These are phyloP conservation scores for Aureobasidium sp. DNA, from an alignment of 2,329 filamentous ascomycete species.

Conservation along the genomic window DNA sequence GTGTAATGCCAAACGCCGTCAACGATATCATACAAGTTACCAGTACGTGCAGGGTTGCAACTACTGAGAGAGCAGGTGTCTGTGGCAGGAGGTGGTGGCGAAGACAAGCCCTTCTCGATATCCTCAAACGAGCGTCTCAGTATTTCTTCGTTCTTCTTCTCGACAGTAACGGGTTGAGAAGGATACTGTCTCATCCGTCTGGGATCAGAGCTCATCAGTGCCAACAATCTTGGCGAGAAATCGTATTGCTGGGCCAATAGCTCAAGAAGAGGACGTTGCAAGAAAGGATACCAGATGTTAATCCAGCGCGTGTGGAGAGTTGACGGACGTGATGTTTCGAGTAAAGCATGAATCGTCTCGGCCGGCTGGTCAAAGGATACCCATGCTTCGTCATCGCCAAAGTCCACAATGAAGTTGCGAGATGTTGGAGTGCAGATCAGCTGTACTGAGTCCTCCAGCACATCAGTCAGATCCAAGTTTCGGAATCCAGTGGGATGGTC, in stretches of 20 bases:
- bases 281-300: conserved; percentile 63
- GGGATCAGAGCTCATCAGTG: conserved; percentile 56
- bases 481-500: conserved; percentile 31
- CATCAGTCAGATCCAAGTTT: conserved; percentile 47
- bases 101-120: conserved; percentile 28
- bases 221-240: conserved; percentile 60
- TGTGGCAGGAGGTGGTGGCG: conserved; percentile 18
- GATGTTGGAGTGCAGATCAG: conserved; percentile 37
- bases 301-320: conserved; percentile 62
- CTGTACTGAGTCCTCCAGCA: conserved; percentile 41
- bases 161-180: conserved; percentile 19
- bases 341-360: conserved; percentile 36
- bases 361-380: conserved; percentile 50
- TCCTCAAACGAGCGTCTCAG: conserved; percentile 15
- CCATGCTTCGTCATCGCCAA: conserved; percentile 49
- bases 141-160: background rate
- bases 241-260: conserved; percentile 56
- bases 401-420: conserved; percentile 59
- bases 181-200: conserved; percentile 20
- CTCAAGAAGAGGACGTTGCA: conserved; percentile 50
- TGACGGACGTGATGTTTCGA: conserved; percentile 37
- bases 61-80: conserved; percentile 31
- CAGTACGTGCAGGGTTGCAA: conserved; percentile 25
- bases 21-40: conserved; percentile 53
- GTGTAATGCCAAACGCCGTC: conserved; percentile 71